phyloP scores from a whole-genome alignment of 208 protist species.

The Tritrichomonas foetus region DNA sequence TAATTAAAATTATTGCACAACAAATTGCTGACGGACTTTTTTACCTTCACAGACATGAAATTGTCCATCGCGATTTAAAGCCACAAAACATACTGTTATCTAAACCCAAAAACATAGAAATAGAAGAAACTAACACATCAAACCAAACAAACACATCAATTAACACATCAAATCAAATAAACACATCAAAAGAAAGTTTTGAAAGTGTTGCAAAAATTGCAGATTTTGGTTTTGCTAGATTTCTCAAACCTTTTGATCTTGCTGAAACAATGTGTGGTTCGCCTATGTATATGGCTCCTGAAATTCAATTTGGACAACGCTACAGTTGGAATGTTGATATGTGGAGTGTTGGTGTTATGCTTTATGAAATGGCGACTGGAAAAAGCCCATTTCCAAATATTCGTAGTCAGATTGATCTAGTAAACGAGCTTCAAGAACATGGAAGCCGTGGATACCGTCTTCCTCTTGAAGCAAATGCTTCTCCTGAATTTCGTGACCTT shows the following conservation, averaged over 20 bases:
- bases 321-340: neutral
- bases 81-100: neutral
- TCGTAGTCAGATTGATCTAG: neutral
- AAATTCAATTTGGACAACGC: neutral
- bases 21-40: neutral
- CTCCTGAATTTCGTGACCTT: neutral
- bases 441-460: neutral
- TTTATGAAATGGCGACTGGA: neutral
- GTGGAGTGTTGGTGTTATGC: neutral
- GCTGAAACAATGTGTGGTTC: neutral
- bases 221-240: slow-evolving; percentile 12
- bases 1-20: neutral
- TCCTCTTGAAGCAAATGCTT: neutral
- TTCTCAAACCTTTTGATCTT: neutral
- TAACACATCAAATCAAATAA: too few species aligned
- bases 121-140: too few species aligned
- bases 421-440: neutral
- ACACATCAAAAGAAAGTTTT: neutral
- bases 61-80: neutral
- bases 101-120: too few species aligned
- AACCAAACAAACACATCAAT: neutral
- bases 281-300: slow-evolving; percentile 3
- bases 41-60: neutral
- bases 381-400: neutral
- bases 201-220: neutral